phyloP scores from a whole-genome alignment of 305 asterid species.

The Salvia sclarea region DNA sequence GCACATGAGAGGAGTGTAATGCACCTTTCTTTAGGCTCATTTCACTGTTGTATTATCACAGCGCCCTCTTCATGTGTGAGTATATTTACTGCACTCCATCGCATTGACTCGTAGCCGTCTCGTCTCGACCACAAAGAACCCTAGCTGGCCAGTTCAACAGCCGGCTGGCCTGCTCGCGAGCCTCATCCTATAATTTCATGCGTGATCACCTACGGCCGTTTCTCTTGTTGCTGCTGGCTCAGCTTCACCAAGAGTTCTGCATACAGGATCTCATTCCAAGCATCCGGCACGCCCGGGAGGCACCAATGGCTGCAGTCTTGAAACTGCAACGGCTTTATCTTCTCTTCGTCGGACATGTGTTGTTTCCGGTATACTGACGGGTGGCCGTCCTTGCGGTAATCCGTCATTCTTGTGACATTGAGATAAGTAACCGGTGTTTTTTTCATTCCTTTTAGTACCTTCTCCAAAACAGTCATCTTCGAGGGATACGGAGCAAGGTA shows the following conservation, averaged over 20 bases:
- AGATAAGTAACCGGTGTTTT: slow-evolving; percentile 49
- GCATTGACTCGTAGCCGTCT: not conserved
- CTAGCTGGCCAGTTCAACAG: not conserved
- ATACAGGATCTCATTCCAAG: slow-evolving; percentile 73
- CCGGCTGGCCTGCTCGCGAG: not conserved
- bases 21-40: slow-evolving; percentile 40
- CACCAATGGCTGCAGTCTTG: slow-evolving; percentile 93
- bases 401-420: slow-evolving; percentile 61
- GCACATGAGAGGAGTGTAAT: slow-evolving; percentile 19
- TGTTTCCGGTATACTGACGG: slow-evolving; percentile 61
- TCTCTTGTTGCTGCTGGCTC: slow-evolving; percentile 28
- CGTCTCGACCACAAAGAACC: not conserved
- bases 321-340: slow-evolving; percentile 37
- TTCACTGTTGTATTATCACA: slow-evolving; percentile 23
- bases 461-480: slow-evolving; percentile 58
- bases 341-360: slow-evolving; percentile 43
- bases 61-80: slow-evolving; percentile 23
- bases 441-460: slow-evolving; percentile 57
- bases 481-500: slow-evolving; percentile 46
- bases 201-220: not conserved
- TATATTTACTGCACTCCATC: slow-evolving; percentile 33
- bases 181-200: not conserved
- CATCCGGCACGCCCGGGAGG: slow-evolving; percentile 77
- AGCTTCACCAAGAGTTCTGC: slow-evolving; percentile 50
- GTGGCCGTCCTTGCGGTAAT: slow-evolving; percentile 73